Evolutionary conservation across 257 asterid genomes (phyloP).

Genomic region (Anisodus acutangulus): DNA sequence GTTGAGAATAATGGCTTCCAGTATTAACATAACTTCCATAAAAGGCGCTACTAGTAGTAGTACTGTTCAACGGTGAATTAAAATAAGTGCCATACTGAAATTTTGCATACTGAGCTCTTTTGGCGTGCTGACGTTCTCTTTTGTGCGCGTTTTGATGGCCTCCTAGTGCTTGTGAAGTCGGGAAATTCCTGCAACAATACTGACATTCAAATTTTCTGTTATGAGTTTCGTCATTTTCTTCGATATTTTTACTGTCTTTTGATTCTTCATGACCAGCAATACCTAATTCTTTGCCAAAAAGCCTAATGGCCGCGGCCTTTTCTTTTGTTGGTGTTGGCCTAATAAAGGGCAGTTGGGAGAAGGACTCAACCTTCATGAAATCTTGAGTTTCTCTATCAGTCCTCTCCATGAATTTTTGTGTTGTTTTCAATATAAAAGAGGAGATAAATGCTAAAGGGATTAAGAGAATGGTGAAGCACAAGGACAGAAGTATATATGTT

Average conservation of each 20-base stretch:
- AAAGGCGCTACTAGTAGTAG: slow-evolving; percentile 38
- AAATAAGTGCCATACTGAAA: not conserved
- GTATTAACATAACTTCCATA: slow-evolving; percentile 32
- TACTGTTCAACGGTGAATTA: slow-evolving; percentile 46
- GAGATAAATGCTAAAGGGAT: not conserved
- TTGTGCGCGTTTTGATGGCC: slow-evolving; percentile 33
- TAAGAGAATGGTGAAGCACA: too few relatives aligned
- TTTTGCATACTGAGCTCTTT: slow-evolving; percentile 25
- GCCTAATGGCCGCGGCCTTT: slow-evolving; percentile 53
- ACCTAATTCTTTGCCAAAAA: slow-evolving; percentile 77
- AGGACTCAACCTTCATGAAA: slow-evolving; percentile 84
- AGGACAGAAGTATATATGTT: too few relatives aligned
- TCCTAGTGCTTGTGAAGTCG: slow-evolving; percentile 32
- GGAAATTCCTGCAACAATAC: slow-evolving; percentile 27
- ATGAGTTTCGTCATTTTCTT: not conserved
- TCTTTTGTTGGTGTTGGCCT: slow-evolving; percentile 62
- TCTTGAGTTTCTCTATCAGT: slow-evolving; percentile 67
- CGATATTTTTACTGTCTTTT: slow-evolving; percentile 24
- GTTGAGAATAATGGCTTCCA: slow-evolving; percentile 28
- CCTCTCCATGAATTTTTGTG: slow-evolving; percentile 55
- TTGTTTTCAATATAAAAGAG: not conserved
- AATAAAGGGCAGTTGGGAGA: slow-evolving; percentile 88
- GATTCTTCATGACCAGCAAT: not conserved
- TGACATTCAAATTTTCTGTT: slow-evolving; percentile 26
- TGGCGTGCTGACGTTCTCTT: slow-evolving; percentile 29